Percentiles rank a stretch among this genome's conserved stretches.
Evolutionary conservation across 805 yeast genomes (phyloP).

Genomic region (Candida orba): DNA sequence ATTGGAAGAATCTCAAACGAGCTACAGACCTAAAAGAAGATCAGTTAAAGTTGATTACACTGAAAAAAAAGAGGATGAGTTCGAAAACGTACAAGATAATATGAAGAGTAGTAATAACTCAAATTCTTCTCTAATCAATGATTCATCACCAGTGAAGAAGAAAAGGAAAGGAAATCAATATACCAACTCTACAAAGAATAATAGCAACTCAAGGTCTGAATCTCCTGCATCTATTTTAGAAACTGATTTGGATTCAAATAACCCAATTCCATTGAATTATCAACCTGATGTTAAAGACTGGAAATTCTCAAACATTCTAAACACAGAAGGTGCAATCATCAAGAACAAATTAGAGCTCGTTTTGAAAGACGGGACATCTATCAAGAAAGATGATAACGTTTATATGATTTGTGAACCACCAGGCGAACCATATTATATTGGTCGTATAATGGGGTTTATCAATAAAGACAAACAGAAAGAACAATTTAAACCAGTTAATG

Average conservation of each 20-base stretch:
- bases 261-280: conserved; percentile 17
- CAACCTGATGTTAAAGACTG: conserved; percentile 15
- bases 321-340: conserved; percentile 33
- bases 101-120: neutral
- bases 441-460: conserved; percentile 70
- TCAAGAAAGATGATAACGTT: conserved; percentile 46
- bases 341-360: conserved; percentile 17
- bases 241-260: neutral
- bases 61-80: conserved; percentile 17
- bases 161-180: neutral
- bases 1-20: neutral
- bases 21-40: conserved; percentile 13
- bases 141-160: neutral
- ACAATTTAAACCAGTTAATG: conserved; percentile 2
- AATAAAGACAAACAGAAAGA: conserved; percentile 26
- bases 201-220: conserved; percentile 6
- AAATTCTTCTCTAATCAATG: neutral
- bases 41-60: conserved; percentile 22
- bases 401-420: conserved; percentile 89
- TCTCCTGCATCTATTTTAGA: conserved; percentile 6
- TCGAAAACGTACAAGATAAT: conserved; percentile 3
- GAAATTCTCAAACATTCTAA: conserved; percentile 29
- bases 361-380: conserved; percentile 14
- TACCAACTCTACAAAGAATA: no score
- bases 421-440: conserved; percentile 90